Evolutionary conservation across 2,329 filamentous ascomycete genomes (phyloP), one percentile per base, ranked within the genome.

Genomic region (Trichoderma sp.): DNA sequence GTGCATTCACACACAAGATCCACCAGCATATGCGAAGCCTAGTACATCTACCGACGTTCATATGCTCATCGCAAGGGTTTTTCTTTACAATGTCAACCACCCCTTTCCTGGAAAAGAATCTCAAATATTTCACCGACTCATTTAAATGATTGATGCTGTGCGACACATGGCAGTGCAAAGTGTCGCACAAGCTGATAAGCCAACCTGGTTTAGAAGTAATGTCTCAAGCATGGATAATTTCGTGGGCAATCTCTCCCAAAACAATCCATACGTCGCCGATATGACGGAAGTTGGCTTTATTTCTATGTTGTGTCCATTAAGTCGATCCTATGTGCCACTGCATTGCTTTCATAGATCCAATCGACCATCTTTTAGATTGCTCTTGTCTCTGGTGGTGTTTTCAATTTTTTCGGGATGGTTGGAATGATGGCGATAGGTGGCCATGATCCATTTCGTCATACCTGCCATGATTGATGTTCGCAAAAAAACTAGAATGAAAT

Each of bases 111-210:
- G 19, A 13, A 13, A 33, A 4, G 14, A 19, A 8, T 57, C 27
- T 14, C 24, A 14, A 57, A 35, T 27, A 16, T 43, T 43, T 19
- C 27, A 13, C 2, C 14, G 19, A 19, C 56, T 33, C 33, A 21
- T 14, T 35, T 13, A 21, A 58, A 10, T 4, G n/a, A 19, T 29
- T 8, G 14, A 31, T 57, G 21, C 31, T 21, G 24, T 47, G 63
- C n/a, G 27, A 47, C 52, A n/a, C 5, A 19, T 16, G 14, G 56
- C n/a, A 29, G 11, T 33, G n/a, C 27, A 66, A 24, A 37, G 7
- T 21, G 61, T 64, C 24, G 40, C 10, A 56, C 33, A 37, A 33
- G 21, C 53, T 35, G 53, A 66, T 58, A 57, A 66, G 53, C 37
- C 35, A 7, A 3, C 29, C 8, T 33, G 29, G 35, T 14, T 29